These are phyloP conservation scores for Pyrenophora tritici-repentis DNA, from an alignment of 2,329 filamentous ascomycete species.

Conservation along the genomic window DNA sequence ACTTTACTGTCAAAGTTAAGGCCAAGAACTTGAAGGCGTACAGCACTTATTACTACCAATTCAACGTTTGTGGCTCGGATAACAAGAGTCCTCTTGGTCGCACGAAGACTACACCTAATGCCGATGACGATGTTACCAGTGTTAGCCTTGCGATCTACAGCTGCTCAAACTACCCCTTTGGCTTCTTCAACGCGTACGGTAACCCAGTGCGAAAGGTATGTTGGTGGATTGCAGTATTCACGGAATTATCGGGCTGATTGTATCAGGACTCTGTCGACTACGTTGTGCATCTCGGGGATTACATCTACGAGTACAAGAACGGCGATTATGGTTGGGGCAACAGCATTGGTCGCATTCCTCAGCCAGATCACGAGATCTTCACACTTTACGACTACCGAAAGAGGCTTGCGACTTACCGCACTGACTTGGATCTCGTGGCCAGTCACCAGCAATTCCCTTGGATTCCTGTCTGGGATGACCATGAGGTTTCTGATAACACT, in stretches of 20 bases:
- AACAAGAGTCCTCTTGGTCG: slow-evolving; percentile 66
- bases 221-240: neutral
- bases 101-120: slow-evolving; percentile 70
- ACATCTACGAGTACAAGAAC: slow-evolving; percentile 51
- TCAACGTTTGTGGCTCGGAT: slow-evolving; percentile 67
- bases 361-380: slow-evolving; percentile 47
- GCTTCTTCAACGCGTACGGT: slow-evolving; percentile 58
- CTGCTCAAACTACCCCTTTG: slow-evolving; percentile 61
- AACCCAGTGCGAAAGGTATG: slow-evolving; percentile 41
- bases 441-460: slow-evolving; percentile 50
- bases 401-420: slow-evolving; percentile 49
- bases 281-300: slow-evolving; percentile 51
- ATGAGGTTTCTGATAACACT: slow-evolving; percentile 50
- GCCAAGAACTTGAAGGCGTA: slow-evolving; percentile 65
- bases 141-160: slow-evolving; percentile 72
- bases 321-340: slow-evolving; percentile 46
- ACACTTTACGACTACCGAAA: slow-evolving; percentile 53
- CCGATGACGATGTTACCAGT: slow-evolving; percentile 60
- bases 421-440: slow-evolving; percentile 48
- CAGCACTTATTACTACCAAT: slow-evolving; percentile 72
- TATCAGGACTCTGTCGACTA: slow-evolving; percentile 50
- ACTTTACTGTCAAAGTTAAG: slow-evolving; percentile 71
- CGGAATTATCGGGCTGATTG: slow-evolving; percentile 1
- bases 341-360: slow-evolving; percentile 37
- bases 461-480: slow-evolving; percentile 55